Conservation (phyloP, 1,284 basidiomycete species). For the Sporisorium sorghi region DNA sequence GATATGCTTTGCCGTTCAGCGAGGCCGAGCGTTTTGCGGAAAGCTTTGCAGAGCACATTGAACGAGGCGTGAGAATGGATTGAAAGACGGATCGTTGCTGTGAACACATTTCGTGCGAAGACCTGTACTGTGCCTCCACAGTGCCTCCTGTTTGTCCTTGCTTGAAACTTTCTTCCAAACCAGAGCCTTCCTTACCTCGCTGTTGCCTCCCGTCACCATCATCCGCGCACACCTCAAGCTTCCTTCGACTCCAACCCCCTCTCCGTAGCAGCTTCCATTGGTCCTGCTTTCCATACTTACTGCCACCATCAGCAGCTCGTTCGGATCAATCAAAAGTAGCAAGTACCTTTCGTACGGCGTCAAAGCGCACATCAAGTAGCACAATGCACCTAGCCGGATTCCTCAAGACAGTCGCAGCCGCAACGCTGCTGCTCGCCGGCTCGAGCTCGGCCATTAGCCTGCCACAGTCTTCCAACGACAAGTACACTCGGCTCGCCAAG, state of each 20-base stretch:
- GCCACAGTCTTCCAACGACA: slow-evolving; percentile 13
- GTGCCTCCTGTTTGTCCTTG: too few relatives aligned
- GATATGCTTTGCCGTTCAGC: neutral
- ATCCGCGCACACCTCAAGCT: neutral
- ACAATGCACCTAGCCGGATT: slow-evolving; percentile 23
- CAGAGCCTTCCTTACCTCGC: too few relatives aligned
- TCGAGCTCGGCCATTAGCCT: slow-evolving; percentile 12
- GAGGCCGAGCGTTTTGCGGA: neutral
- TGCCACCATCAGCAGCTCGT: neutral
- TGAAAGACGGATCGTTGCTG: neutral
- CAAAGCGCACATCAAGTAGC: neutral
- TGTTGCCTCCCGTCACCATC: neutral
- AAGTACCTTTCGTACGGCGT: neutral
- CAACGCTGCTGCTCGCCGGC: slow-evolving; percentile 10
- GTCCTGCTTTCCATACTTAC: too few relatives aligned
- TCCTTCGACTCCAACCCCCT: neutral
- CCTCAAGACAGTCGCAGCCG: slow-evolving; percentile 11
- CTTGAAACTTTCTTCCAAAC: too few relatives aligned
- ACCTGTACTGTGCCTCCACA: neutral
- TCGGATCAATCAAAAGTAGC: neutral
- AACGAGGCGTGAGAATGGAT: neutral
- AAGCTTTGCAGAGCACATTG: neutral
- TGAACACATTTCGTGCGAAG: too few relatives aligned
- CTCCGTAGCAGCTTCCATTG: neutral
- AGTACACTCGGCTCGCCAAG: slow-evolving; percentile 14